These are phyloP conservation scores for Allium cepa DNA, from an alignment of 106 monocot genomes.

Conservation along the genomic window DNA sequence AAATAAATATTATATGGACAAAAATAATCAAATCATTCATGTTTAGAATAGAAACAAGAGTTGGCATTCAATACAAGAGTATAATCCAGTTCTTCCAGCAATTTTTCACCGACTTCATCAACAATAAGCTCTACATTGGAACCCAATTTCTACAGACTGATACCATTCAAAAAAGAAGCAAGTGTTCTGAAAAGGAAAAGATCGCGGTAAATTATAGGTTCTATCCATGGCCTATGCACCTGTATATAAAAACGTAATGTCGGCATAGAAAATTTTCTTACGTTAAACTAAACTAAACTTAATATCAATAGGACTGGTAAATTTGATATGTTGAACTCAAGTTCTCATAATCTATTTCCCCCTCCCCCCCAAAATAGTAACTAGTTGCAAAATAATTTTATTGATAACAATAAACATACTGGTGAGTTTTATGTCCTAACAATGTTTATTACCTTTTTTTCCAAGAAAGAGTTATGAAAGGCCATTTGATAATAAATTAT, in stretches of 20 bases:
- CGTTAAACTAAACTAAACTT: too few relatives aligned
- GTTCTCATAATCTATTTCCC: too few relatives aligned
- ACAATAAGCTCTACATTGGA: slow-evolving; percentile 99
- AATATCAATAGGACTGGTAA: too few relatives aligned
- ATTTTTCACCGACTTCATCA: slow-evolving; percentile 98
- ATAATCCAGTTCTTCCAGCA: slow-evolving; percentile 97
- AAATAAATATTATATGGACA: neutral
- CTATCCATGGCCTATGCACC: slow-evolving; percentile 94
- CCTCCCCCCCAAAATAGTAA: too few relatives aligned
- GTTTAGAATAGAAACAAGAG: neutral
- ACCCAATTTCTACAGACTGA: slow-evolving; percentile 92
- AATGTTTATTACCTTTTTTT: too few relatives aligned
- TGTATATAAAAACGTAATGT: slow-evolving; percentile 10
- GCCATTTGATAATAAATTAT: too few relatives aligned
- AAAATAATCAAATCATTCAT: neutral
- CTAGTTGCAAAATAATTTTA: too few relatives aligned
- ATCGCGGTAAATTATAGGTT: slow-evolving; percentile 95
- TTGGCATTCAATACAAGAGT: slow-evolving; percentile 69
- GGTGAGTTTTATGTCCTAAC: too few relatives aligned
- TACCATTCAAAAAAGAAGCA: slow-evolving; percentile 96
- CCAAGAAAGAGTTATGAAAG: too few relatives aligned
- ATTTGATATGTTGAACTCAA: too few relatives aligned
- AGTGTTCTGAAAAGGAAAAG: slow-evolving; percentile 96
- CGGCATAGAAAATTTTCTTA: too few relatives aligned
- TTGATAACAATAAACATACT: too few relatives aligned